A percentile compares a stretch with the other conserved stretches of the same genome.
Evolutionary conservation across 768 basidiomycete genomes (phyloP).

Genomic region (Lactarius pseudohatsudake): DNA sequence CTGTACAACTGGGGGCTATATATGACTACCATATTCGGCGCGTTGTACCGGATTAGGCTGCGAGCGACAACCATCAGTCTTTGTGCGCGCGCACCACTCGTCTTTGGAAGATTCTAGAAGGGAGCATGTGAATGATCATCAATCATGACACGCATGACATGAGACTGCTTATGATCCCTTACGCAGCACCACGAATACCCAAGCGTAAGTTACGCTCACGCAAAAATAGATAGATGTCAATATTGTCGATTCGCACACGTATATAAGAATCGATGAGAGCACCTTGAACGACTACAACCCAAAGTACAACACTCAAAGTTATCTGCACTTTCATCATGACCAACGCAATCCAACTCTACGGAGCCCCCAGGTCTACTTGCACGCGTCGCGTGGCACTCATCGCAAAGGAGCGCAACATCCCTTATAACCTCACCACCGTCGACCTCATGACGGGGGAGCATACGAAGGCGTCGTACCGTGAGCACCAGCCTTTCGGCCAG

Average conservation of each 20-base stretch:
- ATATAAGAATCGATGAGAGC: neutral
- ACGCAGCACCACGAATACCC: neutral
- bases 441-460: neutral
- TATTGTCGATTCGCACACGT: neutral
- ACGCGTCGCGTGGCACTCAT: slow-evolving; percentile 21
- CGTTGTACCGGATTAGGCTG: neutral
- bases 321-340: slow-evolving; percentile 9
- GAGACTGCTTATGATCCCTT: neutral
- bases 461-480: neutral
- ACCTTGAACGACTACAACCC: neutral
- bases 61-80: too few species aligned
- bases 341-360: slow-evolving; percentile 3
- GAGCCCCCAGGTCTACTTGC: neutral
- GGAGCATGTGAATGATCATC: neutral
- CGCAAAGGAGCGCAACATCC: slow-evolving; percentile 16
- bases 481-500: slow-evolving; percentile 25
- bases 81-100: neutral
- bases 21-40: neutral
- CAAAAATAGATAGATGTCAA: neutral
- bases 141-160: neutral
- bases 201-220: too few species aligned
- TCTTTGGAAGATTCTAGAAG: neutral
- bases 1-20: neutral
- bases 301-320: neutral
- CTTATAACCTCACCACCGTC: neutral